phyloP scores from a whole-genome alignment of 2,329 filamentous ascomycete species.

The Paraphaeosphaeria minitans region DNA sequence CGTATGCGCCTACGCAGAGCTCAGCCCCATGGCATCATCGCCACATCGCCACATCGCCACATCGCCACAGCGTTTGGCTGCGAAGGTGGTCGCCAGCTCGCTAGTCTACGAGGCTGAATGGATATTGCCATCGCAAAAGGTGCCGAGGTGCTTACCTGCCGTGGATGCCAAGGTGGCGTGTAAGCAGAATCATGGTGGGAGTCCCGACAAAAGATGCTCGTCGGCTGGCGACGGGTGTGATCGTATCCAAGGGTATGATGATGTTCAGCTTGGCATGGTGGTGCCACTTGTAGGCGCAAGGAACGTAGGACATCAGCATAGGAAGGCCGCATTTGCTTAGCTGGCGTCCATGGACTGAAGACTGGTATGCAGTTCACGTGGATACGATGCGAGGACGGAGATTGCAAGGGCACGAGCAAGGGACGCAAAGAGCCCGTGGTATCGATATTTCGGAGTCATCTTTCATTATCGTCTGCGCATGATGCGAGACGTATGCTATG shows the following conservation, averaged over 20 bases:
- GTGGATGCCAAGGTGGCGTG: neutral
- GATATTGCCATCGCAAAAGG: slow-evolving; percentile 1
- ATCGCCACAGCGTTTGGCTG: slow-evolving; percentile 7
- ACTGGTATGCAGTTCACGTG: neutral
- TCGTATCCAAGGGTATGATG: slow-evolving; percentile 1
- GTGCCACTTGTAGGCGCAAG: slow-evolving; percentile 8
- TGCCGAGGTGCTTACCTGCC: neutral
- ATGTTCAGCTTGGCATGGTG: slow-evolving; percentile 1
- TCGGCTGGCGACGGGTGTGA: slow-evolving; percentile 15
- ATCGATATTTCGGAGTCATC: slow-evolving; percentile 5
- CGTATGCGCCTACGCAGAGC: neutral
- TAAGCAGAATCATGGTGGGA: neutral
- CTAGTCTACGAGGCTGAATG: slow-evolving; percentile 12
- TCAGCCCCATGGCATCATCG: too few relatives aligned
- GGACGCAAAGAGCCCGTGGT: slow-evolving; percentile 7
- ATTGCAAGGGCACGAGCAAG: slow-evolving; percentile 14
- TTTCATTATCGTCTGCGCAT: slow-evolving; percentile 14
- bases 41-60: neutral
- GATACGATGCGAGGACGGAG: slow-evolving; percentile 6
- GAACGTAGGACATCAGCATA: slow-evolving; percentile 4
- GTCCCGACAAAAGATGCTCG: neutral
- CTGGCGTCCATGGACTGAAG: neutral
- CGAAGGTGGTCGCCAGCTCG: slow-evolving; percentile 8
- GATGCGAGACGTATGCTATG: slow-evolving; percentile 10
- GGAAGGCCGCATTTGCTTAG: neutral